These are phyloP conservation scores for Cercis canadensis DNA, from an alignment of 306 rosid genomes.

Conservation along the genomic window DNA sequence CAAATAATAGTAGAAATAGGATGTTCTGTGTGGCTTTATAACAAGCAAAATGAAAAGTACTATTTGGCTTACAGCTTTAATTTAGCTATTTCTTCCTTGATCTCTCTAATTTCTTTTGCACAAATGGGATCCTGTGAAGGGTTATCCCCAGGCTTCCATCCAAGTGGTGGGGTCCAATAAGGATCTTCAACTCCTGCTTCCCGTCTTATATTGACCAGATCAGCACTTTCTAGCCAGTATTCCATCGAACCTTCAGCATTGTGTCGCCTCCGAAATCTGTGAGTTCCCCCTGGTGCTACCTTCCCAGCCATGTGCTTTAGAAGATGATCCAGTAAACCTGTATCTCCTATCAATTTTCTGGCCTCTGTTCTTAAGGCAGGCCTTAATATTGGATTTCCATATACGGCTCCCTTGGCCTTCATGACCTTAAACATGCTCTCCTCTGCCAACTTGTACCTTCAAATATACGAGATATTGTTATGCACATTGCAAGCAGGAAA, in stretches of 20 bases:
- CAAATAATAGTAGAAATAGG: too few relatives aligned
- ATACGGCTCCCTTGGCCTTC: constrained; percentile 68
- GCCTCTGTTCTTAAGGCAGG: constrained; percentile 81
- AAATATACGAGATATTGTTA: constrained; percentile 10
- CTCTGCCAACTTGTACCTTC: constrained; percentile 83
- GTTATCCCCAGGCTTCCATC: constrained; percentile 84
- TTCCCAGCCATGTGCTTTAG: constrained; percentile 94
- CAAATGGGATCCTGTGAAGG: constrained; percentile 64
- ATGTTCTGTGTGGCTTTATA: too few relatives aligned
- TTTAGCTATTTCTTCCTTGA: constrained; percentile 64
- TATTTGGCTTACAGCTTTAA: constrained; percentile 53
- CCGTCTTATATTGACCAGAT: constrained; percentile 61
- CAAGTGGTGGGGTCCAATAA: constrained; percentile 87
- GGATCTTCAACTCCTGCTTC: constrained; percentile 86
- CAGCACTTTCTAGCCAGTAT: constrained; percentile 93
- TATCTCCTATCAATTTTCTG: constrained; percentile 82
- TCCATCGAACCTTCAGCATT: constrained; percentile 94
- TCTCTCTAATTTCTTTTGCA: constrained; percentile 52
- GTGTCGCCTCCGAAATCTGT: constrained; percentile 80
- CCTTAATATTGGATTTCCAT: constrained; percentile 75
- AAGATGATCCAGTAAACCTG: constrained; percentile 90
- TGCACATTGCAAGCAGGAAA: not conserved
- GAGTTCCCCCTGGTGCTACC: constrained; percentile 80
- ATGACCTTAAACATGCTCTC: constrained; percentile 74
- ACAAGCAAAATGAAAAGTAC: too few relatives aligned